Conservation (phyloP, 345 rosid species). For the Firmiana major region DNA sequence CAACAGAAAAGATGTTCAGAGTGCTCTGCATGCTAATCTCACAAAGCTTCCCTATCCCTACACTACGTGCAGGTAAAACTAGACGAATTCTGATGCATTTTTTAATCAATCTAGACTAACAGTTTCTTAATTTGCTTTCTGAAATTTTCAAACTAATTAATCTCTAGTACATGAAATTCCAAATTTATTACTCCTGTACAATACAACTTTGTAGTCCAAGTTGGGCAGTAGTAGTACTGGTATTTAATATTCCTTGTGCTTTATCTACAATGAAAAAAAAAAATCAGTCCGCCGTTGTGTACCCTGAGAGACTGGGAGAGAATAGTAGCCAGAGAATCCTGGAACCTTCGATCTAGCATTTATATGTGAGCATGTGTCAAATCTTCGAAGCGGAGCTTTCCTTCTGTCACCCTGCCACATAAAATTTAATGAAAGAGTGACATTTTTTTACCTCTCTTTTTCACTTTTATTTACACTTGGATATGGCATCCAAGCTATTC, state of each 20-base stretch:
- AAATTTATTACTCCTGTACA: background rate
- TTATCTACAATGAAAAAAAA: background rate
- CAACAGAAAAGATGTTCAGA: conserved; percentile 69
- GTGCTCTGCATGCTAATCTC: conserved; percentile 64
- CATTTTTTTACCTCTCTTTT: conserved; percentile 9
- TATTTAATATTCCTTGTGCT: background rate
- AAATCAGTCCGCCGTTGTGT: background rate
- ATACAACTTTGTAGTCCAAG: background rate
- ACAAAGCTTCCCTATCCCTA: conserved; percentile 61
- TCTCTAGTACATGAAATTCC: background rate
- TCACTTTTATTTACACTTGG: conserved; percentile 2
- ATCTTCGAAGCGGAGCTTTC: conserved; percentile 20
- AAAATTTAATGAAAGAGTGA: conserved; percentile 3
- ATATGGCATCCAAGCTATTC: background rate
- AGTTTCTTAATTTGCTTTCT: background rate
- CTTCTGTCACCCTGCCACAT: background rate
- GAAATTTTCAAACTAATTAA: background rate
- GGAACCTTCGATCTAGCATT: conserved; percentile 11
- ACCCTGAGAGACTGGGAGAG: background rate
- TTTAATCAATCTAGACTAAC: background rate
- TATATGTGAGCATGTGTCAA: conserved; percentile 8
- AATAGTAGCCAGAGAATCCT: background rate
- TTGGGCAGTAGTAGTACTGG: background rate
- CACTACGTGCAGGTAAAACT: conserved; percentile 54
- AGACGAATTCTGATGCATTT: background rate